Conservation (phyloP, 73 alveolate genomes). For the Effrenium voratum region DNA sequence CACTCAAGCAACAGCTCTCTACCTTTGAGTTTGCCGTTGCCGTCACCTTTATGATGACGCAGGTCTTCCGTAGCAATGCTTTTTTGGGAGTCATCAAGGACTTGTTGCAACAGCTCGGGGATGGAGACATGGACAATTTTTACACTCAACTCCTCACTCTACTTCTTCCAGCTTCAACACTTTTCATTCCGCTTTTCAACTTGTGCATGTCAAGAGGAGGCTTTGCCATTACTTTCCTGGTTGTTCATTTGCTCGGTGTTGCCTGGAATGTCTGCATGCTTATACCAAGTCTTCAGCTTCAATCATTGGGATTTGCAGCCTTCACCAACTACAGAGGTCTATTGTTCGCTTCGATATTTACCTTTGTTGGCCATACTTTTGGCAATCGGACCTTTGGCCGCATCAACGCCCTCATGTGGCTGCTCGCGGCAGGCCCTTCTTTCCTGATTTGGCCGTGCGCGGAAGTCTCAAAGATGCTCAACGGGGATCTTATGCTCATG, state of each 20-base stretch:
- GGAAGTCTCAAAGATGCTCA: not conserved
- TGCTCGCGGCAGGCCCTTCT: conserved; percentile 18
- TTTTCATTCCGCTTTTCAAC: conserved; percentile 37
- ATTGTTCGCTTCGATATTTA: conserved; percentile 39
- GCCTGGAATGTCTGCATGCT: conserved; percentile 47
- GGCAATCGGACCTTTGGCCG: conserved; percentile 92
- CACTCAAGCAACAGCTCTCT: conserved; percentile 30
- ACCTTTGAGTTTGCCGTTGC: conserved; percentile 72
- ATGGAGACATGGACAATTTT: conserved; percentile 21
- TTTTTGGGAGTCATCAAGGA: conserved; percentile 40
- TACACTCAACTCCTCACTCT: conserved; percentile 39
- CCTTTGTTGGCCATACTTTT: conserved; percentile 66
- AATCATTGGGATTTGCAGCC: conserved; percentile 47
- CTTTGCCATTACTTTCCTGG: conserved; percentile 51
- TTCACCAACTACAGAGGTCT: conserved; percentile 59
- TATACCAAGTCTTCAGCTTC: conserved; percentile 49
- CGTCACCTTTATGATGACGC: conserved; percentile 25
- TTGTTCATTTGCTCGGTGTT: conserved; percentile 10
- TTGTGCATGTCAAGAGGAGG: conserved; percentile 69
- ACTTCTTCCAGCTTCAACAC: conserved; percentile 64
- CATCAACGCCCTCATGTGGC: conserved; percentile 31
- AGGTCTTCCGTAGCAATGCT: conserved; percentile 63
- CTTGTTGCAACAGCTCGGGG: conserved; percentile 53
- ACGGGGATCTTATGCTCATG: conserved; percentile 26
- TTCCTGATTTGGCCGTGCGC: conserved; percentile 20